A percentile compares a stretch with the other conserved stretches of the same genome.
Evolutionary conservation across 345 rosid species (phyloP).

Genomic region (Excoecaria agallocha): DNA sequence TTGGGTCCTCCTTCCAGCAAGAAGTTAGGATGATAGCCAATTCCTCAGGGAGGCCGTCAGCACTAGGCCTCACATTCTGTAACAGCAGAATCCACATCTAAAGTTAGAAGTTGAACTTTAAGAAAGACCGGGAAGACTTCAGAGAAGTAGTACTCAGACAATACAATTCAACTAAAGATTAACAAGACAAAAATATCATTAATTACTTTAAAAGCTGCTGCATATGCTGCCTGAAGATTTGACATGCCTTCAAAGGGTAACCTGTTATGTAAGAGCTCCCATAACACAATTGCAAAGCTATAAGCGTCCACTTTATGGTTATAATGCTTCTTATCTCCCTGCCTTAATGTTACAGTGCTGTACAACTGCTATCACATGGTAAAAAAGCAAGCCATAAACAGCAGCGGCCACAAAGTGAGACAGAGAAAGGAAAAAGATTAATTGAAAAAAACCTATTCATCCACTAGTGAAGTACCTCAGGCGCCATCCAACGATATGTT

Average conservation of each 20-base stretch:
- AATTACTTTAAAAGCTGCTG: conserved; percentile 91
- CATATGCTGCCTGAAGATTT: conserved; percentile 96
- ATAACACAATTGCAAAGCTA: conserved; percentile 89
- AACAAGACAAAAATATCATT: background rate
- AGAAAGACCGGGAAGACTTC: background rate
- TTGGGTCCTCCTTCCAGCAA: conserved; percentile 98
- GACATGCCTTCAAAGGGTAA: conserved; percentile 99
- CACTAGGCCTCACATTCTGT: conserved; percentile 87
- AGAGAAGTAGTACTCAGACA: background rate
- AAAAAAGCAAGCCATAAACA: background rate
- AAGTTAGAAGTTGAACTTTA: background rate
- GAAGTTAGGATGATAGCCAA: conserved; percentile 71
- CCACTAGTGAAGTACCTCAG: conserved; percentile 52
- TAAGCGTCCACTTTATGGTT: conserved; percentile 92
- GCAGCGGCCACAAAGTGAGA: background rate
- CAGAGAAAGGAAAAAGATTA: background rate
- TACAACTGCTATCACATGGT: conserved; percentile 55
- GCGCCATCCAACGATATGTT: conserved; percentile 99
- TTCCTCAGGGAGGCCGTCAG: conserved; percentile 73
- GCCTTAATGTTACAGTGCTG: conserved; percentile 88
- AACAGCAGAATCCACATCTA: background rate
- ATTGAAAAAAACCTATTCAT: background rate
- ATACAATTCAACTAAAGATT: background rate
- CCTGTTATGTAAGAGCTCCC: conserved; percentile 94
- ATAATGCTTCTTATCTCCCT: conserved; percentile 93